Evolutionary conservation across 768 basidiomycete species (phyloP).

Genomic region (Mycena epipterygia): DNA sequence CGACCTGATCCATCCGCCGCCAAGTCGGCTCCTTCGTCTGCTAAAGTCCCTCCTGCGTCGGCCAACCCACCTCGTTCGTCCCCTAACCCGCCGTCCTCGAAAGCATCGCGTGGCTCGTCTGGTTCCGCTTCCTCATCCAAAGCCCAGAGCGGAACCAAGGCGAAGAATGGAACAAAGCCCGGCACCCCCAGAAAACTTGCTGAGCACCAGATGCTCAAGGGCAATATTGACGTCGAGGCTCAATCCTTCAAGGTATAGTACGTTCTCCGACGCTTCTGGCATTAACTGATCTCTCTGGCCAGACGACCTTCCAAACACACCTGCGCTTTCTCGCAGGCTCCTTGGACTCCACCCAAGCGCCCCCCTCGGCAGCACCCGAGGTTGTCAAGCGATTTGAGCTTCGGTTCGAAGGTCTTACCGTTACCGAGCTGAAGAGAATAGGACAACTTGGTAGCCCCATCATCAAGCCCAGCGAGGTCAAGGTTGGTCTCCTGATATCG

Average conservation of each 20-base stretch:
- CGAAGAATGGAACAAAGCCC: no score
- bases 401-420: conserved; percentile 15
- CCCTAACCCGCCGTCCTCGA: not conserved
- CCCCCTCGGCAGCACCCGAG: not conserved
- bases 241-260: conserved; percentile 20
- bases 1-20: not conserved
- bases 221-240: not conserved
- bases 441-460: not conserved
- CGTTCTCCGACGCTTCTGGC: not conserved
- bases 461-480: not conserved
- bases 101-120: not conserved
- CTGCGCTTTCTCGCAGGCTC: conserved; percentile 11
- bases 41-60: not conserved
- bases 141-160: not conserved
- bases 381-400: conserved; percentile 13
- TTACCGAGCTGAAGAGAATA: conserved; percentile 3
- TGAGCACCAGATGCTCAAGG: conserved; percentile 25
- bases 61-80: not conserved
- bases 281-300: not conserved
- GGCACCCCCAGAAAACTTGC: not conserved
- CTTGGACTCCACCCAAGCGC: not conserved
- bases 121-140: not conserved
- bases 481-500: not conserved
- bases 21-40: not conserved
- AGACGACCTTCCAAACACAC: conserved; percentile 17